Evolutionary conservation across 164 flowering plant genomes (phyloP).

Genomic region (Umbilicus rupestris): DNA sequence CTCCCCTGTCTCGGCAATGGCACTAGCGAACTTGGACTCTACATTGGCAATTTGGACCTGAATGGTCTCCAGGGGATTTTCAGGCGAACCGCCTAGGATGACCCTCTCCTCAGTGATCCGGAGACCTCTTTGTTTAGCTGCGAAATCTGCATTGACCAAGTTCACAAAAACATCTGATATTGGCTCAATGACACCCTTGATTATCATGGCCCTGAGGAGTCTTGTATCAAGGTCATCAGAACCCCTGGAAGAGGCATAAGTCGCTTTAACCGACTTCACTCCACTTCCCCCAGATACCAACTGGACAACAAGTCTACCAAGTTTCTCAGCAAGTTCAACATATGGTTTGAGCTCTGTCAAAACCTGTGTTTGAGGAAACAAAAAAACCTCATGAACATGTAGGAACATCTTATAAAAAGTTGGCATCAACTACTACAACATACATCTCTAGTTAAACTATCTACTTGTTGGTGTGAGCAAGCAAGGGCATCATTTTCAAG

Average conservation of each 20-base stretch:
- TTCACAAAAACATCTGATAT: constrained; percentile 15
- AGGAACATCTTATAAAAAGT: too few relatives aligned
- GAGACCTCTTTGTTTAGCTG: constrained; percentile 50
- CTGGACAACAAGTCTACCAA: constrained; percentile 17
- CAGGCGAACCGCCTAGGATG: not conserved
- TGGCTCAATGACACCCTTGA: constrained; percentile 18
- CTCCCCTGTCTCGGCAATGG: not conserved
- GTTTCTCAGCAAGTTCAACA: constrained; percentile 18
- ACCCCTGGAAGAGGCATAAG: constrained; percentile 13
- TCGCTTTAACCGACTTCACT: constrained; percentile 13
- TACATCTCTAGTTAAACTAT: not conserved
- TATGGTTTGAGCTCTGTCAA: constrained; percentile 16
- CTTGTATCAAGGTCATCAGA: constrained; percentile 17
- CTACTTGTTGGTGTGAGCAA: not conserved
- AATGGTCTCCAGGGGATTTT: not conserved
- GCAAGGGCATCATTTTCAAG: too few relatives aligned
- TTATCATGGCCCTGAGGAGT: constrained; percentile 16
- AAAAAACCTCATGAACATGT: constrained; percentile 22
- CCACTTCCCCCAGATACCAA: constrained; percentile 17
- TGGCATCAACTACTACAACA: not conserved
- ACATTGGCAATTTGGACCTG: constrained; percentile 1
- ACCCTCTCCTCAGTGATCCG: not conserved
- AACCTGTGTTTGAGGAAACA: constrained; percentile 12
- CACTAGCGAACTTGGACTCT: not conserved
- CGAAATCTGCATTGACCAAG: constrained; percentile 37